Conservation (phyloP, 371 early-diverging fungal species). For the Capillidium rhysosporum region DNA sequence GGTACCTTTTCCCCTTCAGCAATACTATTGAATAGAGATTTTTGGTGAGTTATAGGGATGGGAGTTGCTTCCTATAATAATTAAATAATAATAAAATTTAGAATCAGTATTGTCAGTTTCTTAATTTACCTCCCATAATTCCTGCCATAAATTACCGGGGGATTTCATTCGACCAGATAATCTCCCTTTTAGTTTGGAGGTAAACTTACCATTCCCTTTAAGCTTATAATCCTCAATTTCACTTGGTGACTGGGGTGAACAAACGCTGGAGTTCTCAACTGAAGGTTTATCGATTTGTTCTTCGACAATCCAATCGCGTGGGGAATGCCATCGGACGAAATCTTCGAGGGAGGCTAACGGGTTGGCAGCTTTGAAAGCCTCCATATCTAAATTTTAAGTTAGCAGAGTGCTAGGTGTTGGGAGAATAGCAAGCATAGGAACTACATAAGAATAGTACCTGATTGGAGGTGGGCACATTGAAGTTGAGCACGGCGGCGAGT, state of each 20-base stretch:
- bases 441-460: conserved; percentile 17
- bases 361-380: conserved; percentile 22
- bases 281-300: background rate
- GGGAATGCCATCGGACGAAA: conserved; percentile 90
- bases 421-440: too few relatives aligned
- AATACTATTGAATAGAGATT: conserved; percentile 51
- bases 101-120: conserved; percentile 1
- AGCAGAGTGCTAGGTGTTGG: too few relatives aligned
- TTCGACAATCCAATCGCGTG: conserved; percentile 50
- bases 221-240: too few relatives aligned
- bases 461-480: conserved; percentile 58
- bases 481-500: conserved; percentile 51
- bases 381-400: too few relatives aligned
- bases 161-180: conserved; percentile 66
- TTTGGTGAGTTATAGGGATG: conserved; percentile 50
- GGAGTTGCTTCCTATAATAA: conserved; percentile 23
- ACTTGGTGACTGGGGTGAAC: too few relatives aligned
- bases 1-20: conserved; percentile 44
- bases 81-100: background rate
- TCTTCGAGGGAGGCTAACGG: conserved; percentile 58
- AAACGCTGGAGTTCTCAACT: too few relatives aligned
- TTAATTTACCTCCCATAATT: conserved; percentile 64
- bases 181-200: background rate
- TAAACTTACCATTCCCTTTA: conserved; percentile 11
- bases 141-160: conserved; percentile 66